Percentiles rank a stretch among this genome's conserved stretches.
These are phyloP conservation scores for Aspergillus quadrilineatus DNA, from an alignment of 2,329 filamentous ascomycete species.

Conservation along the genomic window DNA sequence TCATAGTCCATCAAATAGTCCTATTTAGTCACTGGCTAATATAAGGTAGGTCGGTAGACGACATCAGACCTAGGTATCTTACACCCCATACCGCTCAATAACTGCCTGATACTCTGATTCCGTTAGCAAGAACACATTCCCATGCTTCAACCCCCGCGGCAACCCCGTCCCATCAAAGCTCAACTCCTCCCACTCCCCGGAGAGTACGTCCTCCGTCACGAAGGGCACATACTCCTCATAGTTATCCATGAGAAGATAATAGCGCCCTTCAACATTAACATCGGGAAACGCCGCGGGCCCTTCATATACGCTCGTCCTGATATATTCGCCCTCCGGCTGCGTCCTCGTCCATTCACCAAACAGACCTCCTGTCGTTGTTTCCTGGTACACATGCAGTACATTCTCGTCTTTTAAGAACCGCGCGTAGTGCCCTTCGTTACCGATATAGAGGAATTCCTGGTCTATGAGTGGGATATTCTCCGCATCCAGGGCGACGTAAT, in stretches of 20 bases:
- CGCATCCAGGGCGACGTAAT: conserved; percentile 7
- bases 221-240: conserved; percentile 13
- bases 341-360: conserved; percentile 7
- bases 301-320: background rate
- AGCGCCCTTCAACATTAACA: background rate
- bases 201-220: background rate
- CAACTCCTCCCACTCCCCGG: background rate
- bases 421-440: background rate
- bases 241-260: conserved; percentile 10
- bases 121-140: conserved; percentile 8
- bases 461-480: conserved; percentile 11
- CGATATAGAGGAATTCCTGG: conserved; percentile 9
- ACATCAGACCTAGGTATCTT: background rate
- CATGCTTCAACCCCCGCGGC: conserved; percentile 14
- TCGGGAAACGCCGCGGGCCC: conserved; percentile 7
- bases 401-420: conserved; percentile 10
- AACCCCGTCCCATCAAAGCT: background rate
- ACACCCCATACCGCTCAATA: background rate
- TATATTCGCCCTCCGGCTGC: background rate
- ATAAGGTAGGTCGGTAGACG: background rate
- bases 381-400: conserved; percentile 4
- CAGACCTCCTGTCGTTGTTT: conserved; percentile 1
- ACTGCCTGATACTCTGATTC: conserved; percentile 1
- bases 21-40: background rate
- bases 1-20: too few species aligned